Evolutionary conservation across 1,284 basidiomycete genomes (phyloP).

Genomic region (Somion occarium): DNA sequence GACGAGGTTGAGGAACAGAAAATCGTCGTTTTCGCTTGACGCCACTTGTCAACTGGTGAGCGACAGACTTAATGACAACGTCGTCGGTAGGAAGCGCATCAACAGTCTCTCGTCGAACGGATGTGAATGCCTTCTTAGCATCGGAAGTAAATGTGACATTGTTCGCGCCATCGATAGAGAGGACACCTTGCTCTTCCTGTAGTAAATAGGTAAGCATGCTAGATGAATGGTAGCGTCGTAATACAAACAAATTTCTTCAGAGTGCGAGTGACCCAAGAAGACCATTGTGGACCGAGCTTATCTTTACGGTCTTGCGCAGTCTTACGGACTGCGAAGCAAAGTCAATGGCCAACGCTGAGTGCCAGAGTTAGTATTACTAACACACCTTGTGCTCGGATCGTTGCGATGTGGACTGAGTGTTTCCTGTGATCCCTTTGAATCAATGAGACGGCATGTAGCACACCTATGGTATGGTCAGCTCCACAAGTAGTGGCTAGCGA

Average conservation of each 20-base stretch:
- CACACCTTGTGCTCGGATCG: slow-evolving; percentile 41
- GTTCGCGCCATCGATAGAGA: slow-evolving; percentile 31
- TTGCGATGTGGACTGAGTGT: slow-evolving; percentile 40
- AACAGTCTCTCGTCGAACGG: not conserved
- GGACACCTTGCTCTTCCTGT: slow-evolving; percentile 40
- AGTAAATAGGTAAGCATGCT: not conserved
- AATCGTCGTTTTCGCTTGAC: slow-evolving; percentile 17
- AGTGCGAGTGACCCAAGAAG: slow-evolving; percentile 44
- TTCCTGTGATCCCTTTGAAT: slow-evolving; percentile 40
- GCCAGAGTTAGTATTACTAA: not conserved
- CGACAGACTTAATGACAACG: slow-evolving; percentile 32
- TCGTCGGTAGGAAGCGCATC: slow-evolving; percentile 26
- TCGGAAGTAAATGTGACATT: slow-evolving; percentile 36
- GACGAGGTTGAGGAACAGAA: not conserved
- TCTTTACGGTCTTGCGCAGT: slow-evolving; percentile 41
- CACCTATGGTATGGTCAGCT: slow-evolving; percentile 28
- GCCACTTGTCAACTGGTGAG: slow-evolving; percentile 18
- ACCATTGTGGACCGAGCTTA: slow-evolving; percentile 45
- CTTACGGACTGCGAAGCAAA: slow-evolving; percentile 37
- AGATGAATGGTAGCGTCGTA: not conserved
- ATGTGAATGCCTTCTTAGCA: slow-evolving; percentile 39
- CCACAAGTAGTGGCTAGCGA: not conserved
- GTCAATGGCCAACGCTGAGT: not conserved
- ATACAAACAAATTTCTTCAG: slow-evolving; percentile 40
- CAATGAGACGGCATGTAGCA: slow-evolving; percentile 40